phyloP scores from a whole-genome alignment of 352 stramenopile species.

The Phytophthora hybrid region DNA sequence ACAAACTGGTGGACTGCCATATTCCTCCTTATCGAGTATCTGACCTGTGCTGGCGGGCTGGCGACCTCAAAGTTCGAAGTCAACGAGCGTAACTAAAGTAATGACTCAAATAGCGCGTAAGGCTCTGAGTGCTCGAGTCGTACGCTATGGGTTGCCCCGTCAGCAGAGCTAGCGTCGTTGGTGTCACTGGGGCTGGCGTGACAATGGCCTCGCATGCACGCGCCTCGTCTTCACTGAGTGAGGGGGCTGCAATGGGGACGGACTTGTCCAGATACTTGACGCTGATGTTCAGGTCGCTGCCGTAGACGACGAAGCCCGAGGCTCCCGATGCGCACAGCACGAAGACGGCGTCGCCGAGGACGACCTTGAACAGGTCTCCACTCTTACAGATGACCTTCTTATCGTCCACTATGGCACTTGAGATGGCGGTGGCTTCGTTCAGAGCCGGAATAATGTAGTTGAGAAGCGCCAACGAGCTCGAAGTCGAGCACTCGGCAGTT shows the following conservation, averaged over 20 bases:
- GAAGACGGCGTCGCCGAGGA: conserved; percentile 37
- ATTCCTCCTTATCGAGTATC: too few relatives aligned
- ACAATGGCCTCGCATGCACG: conserved; percentile 26
- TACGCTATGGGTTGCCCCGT: conserved; percentile 17
- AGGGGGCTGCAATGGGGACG: conserved; percentile 26
- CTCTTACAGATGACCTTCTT: conserved; percentile 31
- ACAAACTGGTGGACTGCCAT: conserved; percentile 27
- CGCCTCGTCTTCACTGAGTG: conserved; percentile 11
- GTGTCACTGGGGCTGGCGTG: conserved; percentile 17
- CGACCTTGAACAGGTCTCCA: conserved; percentile 41
- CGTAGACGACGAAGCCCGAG: conserved; percentile 29
- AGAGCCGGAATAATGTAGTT: conserved; percentile 37
- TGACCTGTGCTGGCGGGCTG: conserved; percentile 35
- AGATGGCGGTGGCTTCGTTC: conserved; percentile 29
- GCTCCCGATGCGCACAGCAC: conserved; percentile 32
- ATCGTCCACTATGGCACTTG: conserved; percentile 12
- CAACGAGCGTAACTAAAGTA: conserved; percentile 22
- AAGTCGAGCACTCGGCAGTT: conserved; percentile 30
- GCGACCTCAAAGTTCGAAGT: conserved; percentile 34
- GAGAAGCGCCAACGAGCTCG: conserved; percentile 29
- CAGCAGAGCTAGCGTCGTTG: conserved; percentile 30
- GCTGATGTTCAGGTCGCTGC: conserved; percentile 32
- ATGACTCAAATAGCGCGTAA: conserved; percentile 12
- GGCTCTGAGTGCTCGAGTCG: conserved; percentile 11
- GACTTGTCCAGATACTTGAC: conserved; percentile 26